These are phyloP conservation scores for Coemansia sp. DNA, from an alignment of 192 early-diverging fungal species.

Conservation along the genomic window DNA sequence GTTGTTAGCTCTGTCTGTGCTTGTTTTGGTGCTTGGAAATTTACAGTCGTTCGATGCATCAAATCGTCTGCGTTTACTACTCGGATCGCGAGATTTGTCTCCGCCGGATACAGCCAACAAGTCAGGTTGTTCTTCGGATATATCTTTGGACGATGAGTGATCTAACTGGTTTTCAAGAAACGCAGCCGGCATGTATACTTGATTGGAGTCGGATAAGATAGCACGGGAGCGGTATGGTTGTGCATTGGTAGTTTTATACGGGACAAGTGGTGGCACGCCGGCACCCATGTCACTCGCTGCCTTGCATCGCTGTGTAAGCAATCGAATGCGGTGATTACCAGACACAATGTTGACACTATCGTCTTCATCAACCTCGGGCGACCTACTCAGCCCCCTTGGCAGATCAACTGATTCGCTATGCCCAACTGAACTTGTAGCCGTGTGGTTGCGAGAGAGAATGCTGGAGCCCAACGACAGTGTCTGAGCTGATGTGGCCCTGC, in stretches of 20 bases:
- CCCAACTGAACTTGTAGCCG: background rate
- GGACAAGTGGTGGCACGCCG: background rate
- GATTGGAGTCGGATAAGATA: background rate
- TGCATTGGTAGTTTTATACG: background rate
- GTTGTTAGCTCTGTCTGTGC: background rate
- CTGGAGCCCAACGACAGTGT: background rate
- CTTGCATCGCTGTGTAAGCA: background rate
- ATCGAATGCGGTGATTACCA: background rate
- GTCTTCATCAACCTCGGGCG: constrained; percentile 3
- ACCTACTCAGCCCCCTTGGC: background rate
- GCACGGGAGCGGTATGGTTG: background rate
- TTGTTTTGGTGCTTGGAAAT: background rate
- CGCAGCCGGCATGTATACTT: background rate
- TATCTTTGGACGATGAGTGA: background rate
- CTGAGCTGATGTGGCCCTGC: background rate
- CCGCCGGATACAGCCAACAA: background rate
- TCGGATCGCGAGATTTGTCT: background rate
- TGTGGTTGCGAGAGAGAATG: background rate
- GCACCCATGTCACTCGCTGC: background rate
- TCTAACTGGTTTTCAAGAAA: background rate
- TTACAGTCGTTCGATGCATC: background rate
- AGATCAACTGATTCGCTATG: constrained; percentile 8
- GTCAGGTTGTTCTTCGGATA: background rate
- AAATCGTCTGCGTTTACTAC: background rate
- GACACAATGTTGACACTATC: background rate